Percentiles rank a stretch among this genome's conserved stretches.
Evolutionary conservation across 2,329 filamentous ascomycete species (phyloP).

Genomic region (Coniella vitis): DNA sequence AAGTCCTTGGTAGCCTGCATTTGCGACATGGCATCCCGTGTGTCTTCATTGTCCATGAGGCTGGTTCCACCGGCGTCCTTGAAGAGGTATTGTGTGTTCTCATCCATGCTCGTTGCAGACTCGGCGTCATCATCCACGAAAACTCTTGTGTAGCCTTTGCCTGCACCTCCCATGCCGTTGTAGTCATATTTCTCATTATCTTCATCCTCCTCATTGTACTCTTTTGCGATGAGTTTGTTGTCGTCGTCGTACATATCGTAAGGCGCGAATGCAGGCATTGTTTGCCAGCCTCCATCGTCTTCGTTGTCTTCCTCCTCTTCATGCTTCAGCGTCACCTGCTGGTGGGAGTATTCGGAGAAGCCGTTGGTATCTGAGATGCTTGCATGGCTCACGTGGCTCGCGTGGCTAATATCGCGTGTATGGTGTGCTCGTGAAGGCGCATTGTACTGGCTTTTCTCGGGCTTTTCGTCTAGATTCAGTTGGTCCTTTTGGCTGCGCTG

Average conservation of each 20-base stretch:
- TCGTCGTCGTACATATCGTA: conserved; percentile 97
- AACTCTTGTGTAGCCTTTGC: conserved; percentile 93
- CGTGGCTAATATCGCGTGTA: conserved; percentile 33
- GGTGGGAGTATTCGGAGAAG: conserved; percentile 87
- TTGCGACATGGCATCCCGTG: conserved; percentile 78
- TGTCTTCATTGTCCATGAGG: conserved; percentile 65
- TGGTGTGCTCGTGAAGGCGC: conserved; percentile 22
- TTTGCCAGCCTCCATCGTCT: conserved; percentile 75
- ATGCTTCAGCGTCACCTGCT: conserved; percentile 52
- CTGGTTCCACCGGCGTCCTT: conserved; percentile 58
- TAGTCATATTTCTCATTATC: conserved; percentile 64
- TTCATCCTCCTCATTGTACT: conserved; percentile 65
- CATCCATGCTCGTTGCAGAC: conserved; percentile 92
- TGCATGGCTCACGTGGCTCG: conserved; percentile 25
- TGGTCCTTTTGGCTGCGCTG: conserved; percentile 7
- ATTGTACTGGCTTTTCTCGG: conserved; percentile 16
- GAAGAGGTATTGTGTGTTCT: conserved; percentile 94
- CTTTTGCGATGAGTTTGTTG: conserved; percentile 76
- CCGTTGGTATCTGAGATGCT: conserved; percentile 18
- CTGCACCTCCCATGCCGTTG: conserved; percentile 74
- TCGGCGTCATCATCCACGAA: conserved; percentile 90
- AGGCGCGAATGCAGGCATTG: conserved; percentile 87
- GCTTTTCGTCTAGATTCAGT: conserved; percentile 8
- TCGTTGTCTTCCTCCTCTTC: conserved; percentile 46
- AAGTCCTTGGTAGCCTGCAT: conserved; percentile 95